These are phyloP conservation scores for Dactylonectria macrodidyma DNA, from an alignment of 2,329 filamentous ascomycete genomes.

Conservation along the genomic window DNA sequence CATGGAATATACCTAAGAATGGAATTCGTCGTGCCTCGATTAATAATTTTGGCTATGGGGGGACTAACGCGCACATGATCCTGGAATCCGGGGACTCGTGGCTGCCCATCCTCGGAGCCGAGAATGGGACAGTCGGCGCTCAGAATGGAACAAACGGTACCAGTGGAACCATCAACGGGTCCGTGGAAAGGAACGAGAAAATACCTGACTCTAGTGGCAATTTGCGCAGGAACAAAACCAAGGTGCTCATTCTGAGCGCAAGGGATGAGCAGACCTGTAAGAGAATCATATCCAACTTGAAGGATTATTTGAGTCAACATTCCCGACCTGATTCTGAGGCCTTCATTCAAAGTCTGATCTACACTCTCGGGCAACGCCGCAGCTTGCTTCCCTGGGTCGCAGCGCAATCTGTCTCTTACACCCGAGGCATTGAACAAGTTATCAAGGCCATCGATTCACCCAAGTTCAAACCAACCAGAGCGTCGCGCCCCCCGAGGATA, in stretches of 20 bases:
- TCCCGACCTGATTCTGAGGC: no score
- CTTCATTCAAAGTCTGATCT: background rate
- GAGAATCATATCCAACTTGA: background rate
- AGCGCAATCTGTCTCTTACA: background rate
- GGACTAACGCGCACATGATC: conserved; percentile 37
- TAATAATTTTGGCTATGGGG: conserved; percentile 22
- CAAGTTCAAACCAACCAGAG: background rate
- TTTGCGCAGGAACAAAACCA: no score
- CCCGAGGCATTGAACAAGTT: background rate
- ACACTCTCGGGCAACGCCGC: background rate
- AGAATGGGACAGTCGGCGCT: no score
- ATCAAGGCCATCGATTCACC: background rate
- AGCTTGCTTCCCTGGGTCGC: background rate
- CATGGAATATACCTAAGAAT: background rate
- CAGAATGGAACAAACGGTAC: no score
- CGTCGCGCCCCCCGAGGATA: background rate
- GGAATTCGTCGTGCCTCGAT: conserved; percentile 6
- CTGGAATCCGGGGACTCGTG: conserved; percentile 29
- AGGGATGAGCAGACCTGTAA: background rate
- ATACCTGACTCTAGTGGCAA: no score
- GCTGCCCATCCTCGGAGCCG: no score
- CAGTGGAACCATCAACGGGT: no score
- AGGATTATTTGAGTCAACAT: background rate
- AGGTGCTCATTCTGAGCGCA: background rate
- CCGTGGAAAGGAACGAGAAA: background rate